Conservation (phyloP, 208 protist genomes). For the Leishmania major region DNA sequence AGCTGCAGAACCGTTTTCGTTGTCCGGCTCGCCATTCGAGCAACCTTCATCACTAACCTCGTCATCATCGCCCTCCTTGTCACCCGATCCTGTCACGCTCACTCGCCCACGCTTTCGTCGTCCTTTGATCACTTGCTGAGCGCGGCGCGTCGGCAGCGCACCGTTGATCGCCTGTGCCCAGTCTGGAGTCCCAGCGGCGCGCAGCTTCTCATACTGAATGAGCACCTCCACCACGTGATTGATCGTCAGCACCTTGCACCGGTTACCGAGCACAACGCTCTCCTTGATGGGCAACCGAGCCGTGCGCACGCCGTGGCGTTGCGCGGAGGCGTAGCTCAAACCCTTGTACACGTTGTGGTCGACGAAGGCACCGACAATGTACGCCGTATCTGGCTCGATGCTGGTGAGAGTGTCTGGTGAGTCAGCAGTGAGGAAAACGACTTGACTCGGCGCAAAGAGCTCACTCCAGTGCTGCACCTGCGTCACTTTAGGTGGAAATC, state of each 20-base stretch:
- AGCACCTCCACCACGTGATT: constrained; percentile 89
- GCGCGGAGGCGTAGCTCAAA: constrained; percentile 57
- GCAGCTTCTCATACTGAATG: constrained; percentile 44
- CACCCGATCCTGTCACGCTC: neutral
- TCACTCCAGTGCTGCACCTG: constrained; percentile 67
- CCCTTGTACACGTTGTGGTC: constrained; percentile 89
- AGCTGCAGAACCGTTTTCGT: neutral
- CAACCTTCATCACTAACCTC: neutral
- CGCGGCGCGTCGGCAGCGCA: constrained; percentile 72
- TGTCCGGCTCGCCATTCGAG: neutral
- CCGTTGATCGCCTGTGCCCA: constrained; percentile 70
- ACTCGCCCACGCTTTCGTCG: constrained; percentile 33
- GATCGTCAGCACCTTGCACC: constrained; percentile 89
- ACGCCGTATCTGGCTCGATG: constrained; percentile 62
- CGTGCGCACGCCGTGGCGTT: constrained; percentile 64
- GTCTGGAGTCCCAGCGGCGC: constrained; percentile 29
- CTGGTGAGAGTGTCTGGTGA: constrained; percentile 55
- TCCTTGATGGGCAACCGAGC: constrained; percentile 84
- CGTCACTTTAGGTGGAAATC: constrained; percentile 48
- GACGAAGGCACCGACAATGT: constrained; percentile 90
- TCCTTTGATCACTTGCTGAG: constrained; percentile 39
- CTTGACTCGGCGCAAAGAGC: constrained; percentile 40
- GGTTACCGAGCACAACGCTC: constrained; percentile 80
- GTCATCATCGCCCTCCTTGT: neutral
- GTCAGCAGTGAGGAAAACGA: constrained; percentile 87